These are phyloP conservation scores for Spathaspora sp. DNA, from an alignment of 1,139 yeast genomes.

Conservation along the genomic window DNA sequence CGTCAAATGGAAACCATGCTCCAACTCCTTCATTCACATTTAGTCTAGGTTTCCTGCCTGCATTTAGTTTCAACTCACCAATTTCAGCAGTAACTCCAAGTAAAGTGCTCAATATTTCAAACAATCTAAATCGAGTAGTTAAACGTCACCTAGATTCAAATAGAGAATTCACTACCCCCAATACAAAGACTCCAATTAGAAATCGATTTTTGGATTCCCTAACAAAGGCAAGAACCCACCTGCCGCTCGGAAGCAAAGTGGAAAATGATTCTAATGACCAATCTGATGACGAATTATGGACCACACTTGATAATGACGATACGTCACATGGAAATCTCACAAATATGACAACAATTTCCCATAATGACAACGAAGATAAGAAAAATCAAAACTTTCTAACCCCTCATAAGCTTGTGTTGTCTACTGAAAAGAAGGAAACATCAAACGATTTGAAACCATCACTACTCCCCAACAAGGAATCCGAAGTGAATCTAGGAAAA, in stretches of 20 bases:
- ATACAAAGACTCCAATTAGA: background rate
- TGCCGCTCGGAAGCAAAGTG: background rate
- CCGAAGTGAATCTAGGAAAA: background rate
- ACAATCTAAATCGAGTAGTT: conserved; percentile 15
- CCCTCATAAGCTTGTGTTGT: conserved; percentile 26
- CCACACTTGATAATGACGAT: conserved; percentile 22
- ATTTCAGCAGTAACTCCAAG: conserved; percentile 38
- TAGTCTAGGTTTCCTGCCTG: conserved; percentile 46
- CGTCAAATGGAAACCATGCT: conserved; percentile 5
- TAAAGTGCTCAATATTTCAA: conserved; percentile 29
- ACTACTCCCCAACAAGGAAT: background rate
- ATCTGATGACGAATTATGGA: conserved; percentile 32
- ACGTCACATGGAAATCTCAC: conserved; percentile 11
- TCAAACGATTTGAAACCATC: background rate
- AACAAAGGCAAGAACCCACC: background rate
- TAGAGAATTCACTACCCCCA: background rate
- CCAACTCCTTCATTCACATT: conserved; percentile 40
- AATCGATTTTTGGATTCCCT: background rate
- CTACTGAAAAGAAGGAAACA: background rate
- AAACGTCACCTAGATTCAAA: background rate
- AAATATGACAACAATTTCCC: conserved; percentile 27
- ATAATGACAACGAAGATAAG: conserved; percentile 26
- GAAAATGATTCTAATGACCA: conserved; percentile 6
- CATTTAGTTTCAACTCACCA: conserved; percentile 43
- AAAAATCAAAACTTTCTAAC: conserved; percentile 26